These are phyloP conservation scores for Elsinoe necatrix DNA, from an alignment of 2,329 filamentous ascomycete species.

Conservation along the genomic window DNA sequence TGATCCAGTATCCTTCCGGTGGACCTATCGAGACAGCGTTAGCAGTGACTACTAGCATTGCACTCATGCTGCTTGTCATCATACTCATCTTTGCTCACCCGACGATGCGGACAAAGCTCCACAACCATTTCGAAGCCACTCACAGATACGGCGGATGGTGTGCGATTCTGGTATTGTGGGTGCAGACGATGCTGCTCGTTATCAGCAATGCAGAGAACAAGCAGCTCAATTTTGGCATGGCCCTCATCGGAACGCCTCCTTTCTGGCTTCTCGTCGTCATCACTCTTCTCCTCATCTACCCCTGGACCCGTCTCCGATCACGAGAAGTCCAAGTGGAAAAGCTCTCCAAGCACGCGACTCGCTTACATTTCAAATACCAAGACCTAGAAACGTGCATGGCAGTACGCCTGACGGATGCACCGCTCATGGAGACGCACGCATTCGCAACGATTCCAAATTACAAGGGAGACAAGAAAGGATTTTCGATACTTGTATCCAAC, in stretches of 20 bases:
- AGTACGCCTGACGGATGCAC: constrained; percentile 53
- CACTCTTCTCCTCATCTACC: constrained; percentile 58
- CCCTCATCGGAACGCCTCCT: constrained; percentile 41
- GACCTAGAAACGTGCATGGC: constrained; percentile 26
- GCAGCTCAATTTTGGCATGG: constrained; percentile 28
- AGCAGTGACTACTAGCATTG: constrained; percentile 48
- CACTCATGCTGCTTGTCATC: constrained; percentile 48
- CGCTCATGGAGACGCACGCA: constrained; percentile 63
- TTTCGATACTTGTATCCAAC: constrained; percentile 62
- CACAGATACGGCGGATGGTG: constrained; percentile 70
- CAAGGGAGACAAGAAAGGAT: constrained; percentile 40
- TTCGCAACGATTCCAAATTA: constrained; percentile 65
- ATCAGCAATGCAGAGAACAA: constrained; percentile 27
- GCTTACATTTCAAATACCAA: constrained; percentile 61
- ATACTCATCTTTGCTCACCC: constrained; percentile 60
- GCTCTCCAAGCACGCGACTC: constrained; percentile 63
- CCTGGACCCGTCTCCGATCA: constrained; percentile 64
- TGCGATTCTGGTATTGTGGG: constrained; percentile 57
- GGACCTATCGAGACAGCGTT: constrained; percentile 28
- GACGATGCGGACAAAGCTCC: constrained; percentile 50
- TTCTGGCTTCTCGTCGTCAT: constrained; percentile 63
- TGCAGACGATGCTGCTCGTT: constrained; percentile 48
- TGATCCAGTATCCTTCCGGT: constrained; percentile 22
- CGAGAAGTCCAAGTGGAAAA: constrained; percentile 57
- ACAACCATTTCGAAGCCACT: constrained; percentile 61